Percentiles rank a stretch among this genome's conserved stretches.
Conservation (phyloP, 345 rosid species). For the Gossypioides kirkii region DNA sequence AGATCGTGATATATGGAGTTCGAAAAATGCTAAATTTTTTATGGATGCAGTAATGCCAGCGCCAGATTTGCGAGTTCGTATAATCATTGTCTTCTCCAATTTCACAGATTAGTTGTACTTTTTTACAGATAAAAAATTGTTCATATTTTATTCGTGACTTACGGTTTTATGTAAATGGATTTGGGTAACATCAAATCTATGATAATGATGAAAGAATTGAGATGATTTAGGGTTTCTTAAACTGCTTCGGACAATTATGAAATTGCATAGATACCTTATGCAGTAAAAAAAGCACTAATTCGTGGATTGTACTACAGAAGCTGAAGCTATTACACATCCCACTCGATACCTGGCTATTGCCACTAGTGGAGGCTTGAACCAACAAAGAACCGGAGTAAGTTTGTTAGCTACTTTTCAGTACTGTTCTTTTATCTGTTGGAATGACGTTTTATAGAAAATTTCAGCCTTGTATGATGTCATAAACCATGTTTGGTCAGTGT, state of each 20-base stretch:
- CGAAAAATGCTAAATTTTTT: conserved; percentile 18
- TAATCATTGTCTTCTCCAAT: background rate
- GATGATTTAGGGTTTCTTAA: background rate
- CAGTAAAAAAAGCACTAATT: background rate
- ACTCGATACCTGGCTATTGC: conserved; percentile 50
- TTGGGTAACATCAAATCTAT: background rate
- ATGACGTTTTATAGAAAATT: background rate
- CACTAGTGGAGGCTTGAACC: conserved; percentile 66
- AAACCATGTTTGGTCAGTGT: background rate
- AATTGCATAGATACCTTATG: background rate
- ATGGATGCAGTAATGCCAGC: conserved; percentile 22
- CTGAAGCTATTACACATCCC: conserved; percentile 26
- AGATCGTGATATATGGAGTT: conserved; percentile 38
- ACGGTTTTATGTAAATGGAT: background rate
- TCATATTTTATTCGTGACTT: background rate
- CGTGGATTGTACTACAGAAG: background rate
- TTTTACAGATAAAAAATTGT: background rate
- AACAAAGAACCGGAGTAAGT: conserved; percentile 62
- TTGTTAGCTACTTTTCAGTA: background rate
- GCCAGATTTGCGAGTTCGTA: conserved; percentile 16
- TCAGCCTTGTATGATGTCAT: background rate
- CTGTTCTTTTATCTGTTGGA: background rate
- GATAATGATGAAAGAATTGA: background rate
- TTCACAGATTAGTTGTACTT: background rate
- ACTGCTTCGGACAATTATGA: background rate